Conservation (phyloP, 164 flowering plant genomes). For the Sedum album region DNA sequence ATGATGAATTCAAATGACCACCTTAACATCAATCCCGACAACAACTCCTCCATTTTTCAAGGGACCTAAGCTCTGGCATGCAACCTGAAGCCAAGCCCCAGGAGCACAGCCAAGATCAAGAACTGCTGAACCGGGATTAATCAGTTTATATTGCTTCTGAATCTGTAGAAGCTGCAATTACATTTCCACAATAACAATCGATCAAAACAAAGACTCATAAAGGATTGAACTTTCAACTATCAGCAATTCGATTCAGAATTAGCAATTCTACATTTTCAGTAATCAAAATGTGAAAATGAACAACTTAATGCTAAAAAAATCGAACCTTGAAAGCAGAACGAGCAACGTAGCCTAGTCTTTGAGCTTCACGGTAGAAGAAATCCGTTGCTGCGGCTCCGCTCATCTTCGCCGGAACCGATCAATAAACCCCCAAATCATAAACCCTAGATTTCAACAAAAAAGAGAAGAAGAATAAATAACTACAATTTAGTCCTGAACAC, state of each 20-base stretch:
- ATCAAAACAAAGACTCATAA: no score
- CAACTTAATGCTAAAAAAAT: background rate
- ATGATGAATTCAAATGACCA: no score
- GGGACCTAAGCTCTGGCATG: slow-evolving; percentile 93
- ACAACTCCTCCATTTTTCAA: slow-evolving; percentile 65
- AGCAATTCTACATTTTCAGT: no score
- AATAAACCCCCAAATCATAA: background rate
- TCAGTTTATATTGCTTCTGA: slow-evolving; percentile 72
- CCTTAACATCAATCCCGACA: slow-evolving; percentile 92
- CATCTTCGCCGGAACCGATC: slow-evolving; percentile 25
- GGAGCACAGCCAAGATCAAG: slow-evolving; percentile 99
- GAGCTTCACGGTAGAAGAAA: slow-evolving; percentile 95
- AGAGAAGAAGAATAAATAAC: no score
- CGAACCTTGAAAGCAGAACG: slow-evolving; percentile 91
- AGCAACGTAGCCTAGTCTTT: slow-evolving; percentile 92
- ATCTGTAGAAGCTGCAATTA: slow-evolving; percentile 66
- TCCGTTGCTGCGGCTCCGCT: slow-evolving; percentile 70
- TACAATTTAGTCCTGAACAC: no score
- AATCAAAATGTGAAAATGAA: background rate
- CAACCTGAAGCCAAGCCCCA: slow-evolving; percentile 99
- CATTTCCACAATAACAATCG: no score
- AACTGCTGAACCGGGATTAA: slow-evolving; percentile 79
- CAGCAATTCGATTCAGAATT: no score
- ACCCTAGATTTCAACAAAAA: background rate
- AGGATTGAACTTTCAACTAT: no score